Evolutionary conservation across 108 stramenopile genomes (phyloP).

Genomic region (Pseudonitzschia pungens): DNA sequence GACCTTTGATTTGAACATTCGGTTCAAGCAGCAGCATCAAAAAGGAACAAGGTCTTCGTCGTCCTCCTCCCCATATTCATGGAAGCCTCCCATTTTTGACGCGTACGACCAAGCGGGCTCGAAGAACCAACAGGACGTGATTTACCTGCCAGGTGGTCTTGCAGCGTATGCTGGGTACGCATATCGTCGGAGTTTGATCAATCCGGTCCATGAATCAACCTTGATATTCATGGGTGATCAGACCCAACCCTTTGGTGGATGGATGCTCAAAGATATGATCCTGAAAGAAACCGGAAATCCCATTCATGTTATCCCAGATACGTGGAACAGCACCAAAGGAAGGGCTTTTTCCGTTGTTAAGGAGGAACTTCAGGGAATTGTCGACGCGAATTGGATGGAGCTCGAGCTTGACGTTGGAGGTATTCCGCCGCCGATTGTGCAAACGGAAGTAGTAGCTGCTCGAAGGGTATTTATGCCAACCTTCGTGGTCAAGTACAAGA

Average conservation of each 20-base stretch:
- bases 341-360: conserved; percentile 55
- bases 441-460: conserved; percentile 62
- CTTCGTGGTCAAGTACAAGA: conserved; percentile 71
- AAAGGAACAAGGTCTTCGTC: neutral
- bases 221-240: conserved; percentile 73
- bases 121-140: conserved; percentile 35
- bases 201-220: conserved; percentile 77
- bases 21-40: conserved; percentile 40
- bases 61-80: conserved; percentile 15
- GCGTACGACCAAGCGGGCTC: conserved; percentile 29
- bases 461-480: conserved; percentile 82
- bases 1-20: conserved; percentile 77
- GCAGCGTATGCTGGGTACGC: conserved; percentile 74
- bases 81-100: conserved; percentile 61
- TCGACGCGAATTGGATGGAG: conserved; percentile 31
- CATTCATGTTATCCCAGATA: conserved; percentile 73
- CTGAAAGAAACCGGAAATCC: conserved; percentile 40
- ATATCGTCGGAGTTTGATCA: conserved; percentile 69
- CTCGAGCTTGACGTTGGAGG: neutral
- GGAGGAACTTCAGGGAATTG: conserved; percentile 62
- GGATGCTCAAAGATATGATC: conserved; percentile 71
- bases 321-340: conserved; percentile 78
- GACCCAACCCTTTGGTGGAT: conserved; percentile 65
- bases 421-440: conserved; percentile 37
- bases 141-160: conserved; percentile 69